Evolutionary conservation across 257 asterid species (phyloP).

Genomic region (Lycium ferocissimum): DNA sequence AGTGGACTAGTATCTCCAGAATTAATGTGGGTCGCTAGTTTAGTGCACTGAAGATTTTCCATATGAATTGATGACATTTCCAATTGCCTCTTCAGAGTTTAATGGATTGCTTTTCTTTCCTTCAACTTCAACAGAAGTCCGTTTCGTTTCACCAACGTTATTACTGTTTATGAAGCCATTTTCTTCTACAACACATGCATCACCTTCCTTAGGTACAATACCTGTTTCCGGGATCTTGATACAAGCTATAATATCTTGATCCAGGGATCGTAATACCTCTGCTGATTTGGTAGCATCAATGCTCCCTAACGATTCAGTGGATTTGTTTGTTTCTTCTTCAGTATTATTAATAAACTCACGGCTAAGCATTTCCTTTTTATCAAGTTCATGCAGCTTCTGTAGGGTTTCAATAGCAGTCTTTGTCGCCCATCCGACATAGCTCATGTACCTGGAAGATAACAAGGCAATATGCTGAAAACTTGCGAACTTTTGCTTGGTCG

Average conservation of each 20-base stretch:
- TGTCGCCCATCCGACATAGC: conserved; percentile 52
- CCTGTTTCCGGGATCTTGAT: neutral
- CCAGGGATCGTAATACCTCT: neutral
- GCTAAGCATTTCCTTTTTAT: conserved; percentile 39
- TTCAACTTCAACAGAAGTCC: neutral
- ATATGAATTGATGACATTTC: conserved; percentile 1
- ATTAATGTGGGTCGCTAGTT: too few relatives aligned
- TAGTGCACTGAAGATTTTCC: too few relatives aligned
- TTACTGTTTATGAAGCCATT: neutral
- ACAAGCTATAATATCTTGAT: conserved; percentile 6
- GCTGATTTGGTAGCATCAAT: conserved; percentile 12
- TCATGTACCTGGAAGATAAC: conserved; percentile 43
- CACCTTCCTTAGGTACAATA: neutral
- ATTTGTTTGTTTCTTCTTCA: conserved; percentile 37
- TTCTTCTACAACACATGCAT: conserved; percentile 18
- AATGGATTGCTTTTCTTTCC: neutral
- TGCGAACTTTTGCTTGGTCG: neutral
- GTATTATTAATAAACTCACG: conserved; percentile 32
- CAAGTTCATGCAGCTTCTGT: conserved; percentile 57
- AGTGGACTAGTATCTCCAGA: too few relatives aligned
- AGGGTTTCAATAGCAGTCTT: conserved; percentile 57
- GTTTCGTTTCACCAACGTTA: neutral
- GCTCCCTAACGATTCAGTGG: conserved; percentile 29
- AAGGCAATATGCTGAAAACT: neutral
- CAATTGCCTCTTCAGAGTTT: neutral